These are phyloP conservation scores for Zoysia japonica DNA, from an alignment of 176 grass and related monocot species.

Conservation along the genomic window DNA sequence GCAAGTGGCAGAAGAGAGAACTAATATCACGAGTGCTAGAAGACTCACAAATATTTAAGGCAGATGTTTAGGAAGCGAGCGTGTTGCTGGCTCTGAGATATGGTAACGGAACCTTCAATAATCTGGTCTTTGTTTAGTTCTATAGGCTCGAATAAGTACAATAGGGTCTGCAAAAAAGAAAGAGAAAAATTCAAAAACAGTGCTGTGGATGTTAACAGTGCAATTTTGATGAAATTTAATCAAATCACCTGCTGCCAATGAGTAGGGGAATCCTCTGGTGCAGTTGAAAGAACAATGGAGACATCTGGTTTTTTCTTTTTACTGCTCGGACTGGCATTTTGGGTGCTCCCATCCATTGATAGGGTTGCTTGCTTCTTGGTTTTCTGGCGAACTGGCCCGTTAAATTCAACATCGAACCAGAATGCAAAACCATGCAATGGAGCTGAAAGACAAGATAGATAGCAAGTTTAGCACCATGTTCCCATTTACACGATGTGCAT, in stretches of 20 bases:
- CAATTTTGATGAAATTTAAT: constrained; percentile 7
- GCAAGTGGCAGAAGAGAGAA: constrained; percentile 5
- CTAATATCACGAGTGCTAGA: constrained; percentile 6
- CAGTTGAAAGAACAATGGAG: constrained; percentile 83
- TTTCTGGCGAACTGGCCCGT: constrained; percentile 63
- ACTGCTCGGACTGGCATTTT: constrained; percentile 47
- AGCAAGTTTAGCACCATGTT: constrained; percentile 17
- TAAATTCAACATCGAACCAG: constrained; percentile 98
- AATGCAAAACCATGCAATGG: constrained; percentile 98
- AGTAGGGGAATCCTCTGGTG: constrained; percentile 87
- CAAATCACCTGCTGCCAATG: constrained; percentile 92
- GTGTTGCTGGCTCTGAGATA: constrained; percentile 82
- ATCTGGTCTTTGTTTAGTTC: constrained; percentile 86
- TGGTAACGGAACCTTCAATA: constrained; percentile 91
- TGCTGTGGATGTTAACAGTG: constrained; percentile 29
- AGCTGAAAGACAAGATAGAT: constrained; percentile 49
- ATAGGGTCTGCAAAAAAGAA: constrained; percentile 56
- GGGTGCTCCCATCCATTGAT: constrained; percentile 36
- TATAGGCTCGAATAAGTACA: constrained; percentile 91
- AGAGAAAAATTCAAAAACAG: not conserved
- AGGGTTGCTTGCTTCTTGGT: constrained; percentile 51
- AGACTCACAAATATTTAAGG: constrained; percentile 81
- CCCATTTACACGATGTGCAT: not conserved
- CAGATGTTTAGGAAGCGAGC: constrained; percentile 82
- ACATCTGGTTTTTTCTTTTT: constrained; percentile 73